These are phyloP conservation scores for Leccinum griseonigrum DNA, from an alignment of 1,284 basidiomycete genomes.

Conservation along the genomic window DNA sequence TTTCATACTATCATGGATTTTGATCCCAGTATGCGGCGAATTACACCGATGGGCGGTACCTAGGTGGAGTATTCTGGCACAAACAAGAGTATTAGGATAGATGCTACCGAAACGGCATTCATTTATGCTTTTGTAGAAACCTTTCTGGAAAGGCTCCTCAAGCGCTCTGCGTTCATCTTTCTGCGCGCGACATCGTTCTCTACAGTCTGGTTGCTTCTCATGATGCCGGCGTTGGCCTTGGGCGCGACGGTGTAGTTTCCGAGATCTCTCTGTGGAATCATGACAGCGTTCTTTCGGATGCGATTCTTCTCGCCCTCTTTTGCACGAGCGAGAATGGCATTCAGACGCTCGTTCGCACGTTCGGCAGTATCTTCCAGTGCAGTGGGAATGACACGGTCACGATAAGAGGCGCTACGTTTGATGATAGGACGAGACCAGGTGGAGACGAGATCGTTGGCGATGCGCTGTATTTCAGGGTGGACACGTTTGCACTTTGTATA, in stretches of 20 bases:
- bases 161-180: slow-evolving; percentile 66
- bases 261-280: slow-evolving; percentile 68
- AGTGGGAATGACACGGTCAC: slow-evolving; percentile 68
- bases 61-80: slow-evolving; percentile 3
- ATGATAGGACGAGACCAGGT: slow-evolving; percentile 94
- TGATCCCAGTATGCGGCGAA: neutral
- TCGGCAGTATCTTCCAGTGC: slow-evolving; percentile 37
- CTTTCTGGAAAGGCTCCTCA: slow-evolving; percentile 59
- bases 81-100: neutral
- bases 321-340: slow-evolving; percentile 67
- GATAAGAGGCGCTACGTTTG: slow-evolving; percentile 83
- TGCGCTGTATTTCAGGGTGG: slow-evolving; percentile 74
- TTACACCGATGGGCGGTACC: neutral
- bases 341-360: slow-evolving; percentile 53
- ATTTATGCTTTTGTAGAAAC: slow-evolving; percentile 28
- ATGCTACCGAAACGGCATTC: neutral
- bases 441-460: slow-evolving; percentile 84
- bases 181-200: slow-evolving; percentile 69
- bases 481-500: slow-evolving; percentile 95
- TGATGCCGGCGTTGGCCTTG: slow-evolving; percentile 46
- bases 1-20: neutral
- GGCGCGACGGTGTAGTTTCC: slow-evolving; percentile 77
- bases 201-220: slow-evolving; percentile 46
- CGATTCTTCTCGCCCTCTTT: slow-evolving; percentile 65
- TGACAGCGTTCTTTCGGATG: slow-evolving; percentile 72